Percentiles rank a stretch among this genome's conserved stretches.
Conservation (phyloP, 2,329 filamentous ascomycete genomes). For the Exophiala sp. region DNA sequence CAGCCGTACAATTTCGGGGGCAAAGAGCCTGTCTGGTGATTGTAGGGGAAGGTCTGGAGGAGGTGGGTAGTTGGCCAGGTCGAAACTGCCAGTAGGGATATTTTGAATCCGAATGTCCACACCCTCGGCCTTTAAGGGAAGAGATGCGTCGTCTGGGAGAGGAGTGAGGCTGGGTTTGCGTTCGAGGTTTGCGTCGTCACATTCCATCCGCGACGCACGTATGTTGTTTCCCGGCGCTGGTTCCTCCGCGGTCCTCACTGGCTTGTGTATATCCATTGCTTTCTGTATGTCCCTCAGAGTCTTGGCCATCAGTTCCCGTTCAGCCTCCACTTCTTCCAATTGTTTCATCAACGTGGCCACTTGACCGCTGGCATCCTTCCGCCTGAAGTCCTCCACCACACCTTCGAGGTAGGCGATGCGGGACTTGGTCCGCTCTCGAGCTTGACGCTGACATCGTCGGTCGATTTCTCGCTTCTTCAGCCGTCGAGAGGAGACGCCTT, state of each 20-base stretch:
- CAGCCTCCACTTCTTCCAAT: constrained; percentile 24
- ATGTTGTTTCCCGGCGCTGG: constrained; percentile 4
- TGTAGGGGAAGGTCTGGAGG: constrained; percentile 15
- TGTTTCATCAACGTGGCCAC: constrained; percentile 26
- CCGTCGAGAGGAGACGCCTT: constrained; percentile 23
- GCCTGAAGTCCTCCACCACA: constrained; percentile 26
- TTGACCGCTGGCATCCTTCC: constrained; percentile 24
- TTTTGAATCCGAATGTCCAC: neutral
- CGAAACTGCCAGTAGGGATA: constrained; percentile 10
- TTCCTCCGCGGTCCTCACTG: constrained; percentile 3
- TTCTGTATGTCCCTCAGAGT: constrained; percentile 28
- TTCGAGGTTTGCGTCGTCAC: constrained; percentile 3
- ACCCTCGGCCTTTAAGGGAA: neutral
- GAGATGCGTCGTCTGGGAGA: constrained; percentile 6
- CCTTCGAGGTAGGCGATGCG: constrained; percentile 29
- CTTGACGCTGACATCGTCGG: constrained; percentile 28
- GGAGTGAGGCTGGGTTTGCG: constrained; percentile 10
- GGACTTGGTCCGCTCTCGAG: constrained; percentile 27
- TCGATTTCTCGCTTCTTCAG: constrained; percentile 29
- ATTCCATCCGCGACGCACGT: neutral
- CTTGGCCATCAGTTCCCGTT: constrained; percentile 25
- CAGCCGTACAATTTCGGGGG: constrained; percentile 15
- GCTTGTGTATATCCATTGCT: constrained; percentile 19
- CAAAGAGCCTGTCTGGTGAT: too few relatives aligned
- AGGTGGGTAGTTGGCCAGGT: constrained; percentile 17